phyloP scores from a whole-genome alignment of 257 asterid genomes.

The Lavandula angustifolia region DNA sequence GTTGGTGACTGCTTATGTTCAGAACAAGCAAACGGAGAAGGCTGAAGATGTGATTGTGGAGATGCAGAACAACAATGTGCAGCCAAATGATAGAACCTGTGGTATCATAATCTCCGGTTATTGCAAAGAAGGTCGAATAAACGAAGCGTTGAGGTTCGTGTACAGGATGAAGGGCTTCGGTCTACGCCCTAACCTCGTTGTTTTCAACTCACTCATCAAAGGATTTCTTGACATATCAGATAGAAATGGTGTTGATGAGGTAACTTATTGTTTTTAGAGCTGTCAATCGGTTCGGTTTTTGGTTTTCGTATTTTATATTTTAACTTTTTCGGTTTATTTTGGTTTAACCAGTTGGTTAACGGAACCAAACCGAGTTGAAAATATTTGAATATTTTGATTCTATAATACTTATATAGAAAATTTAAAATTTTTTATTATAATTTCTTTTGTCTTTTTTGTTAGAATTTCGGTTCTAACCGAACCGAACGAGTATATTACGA shows the following conservation, averaged over 20 bases:
- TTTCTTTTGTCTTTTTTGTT: no score
- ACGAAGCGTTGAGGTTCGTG: constrained; percentile 61
- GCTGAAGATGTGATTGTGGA: constrained; percentile 56
- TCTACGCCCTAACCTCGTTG: constrained; percentile 51
- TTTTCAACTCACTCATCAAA: constrained; percentile 69
- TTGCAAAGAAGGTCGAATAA: constrained; percentile 61
- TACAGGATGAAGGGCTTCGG: constrained; percentile 62
- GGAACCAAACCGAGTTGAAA: no score
- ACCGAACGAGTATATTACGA: no score
- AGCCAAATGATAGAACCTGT: constrained; percentile 65
- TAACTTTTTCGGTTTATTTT: no score
- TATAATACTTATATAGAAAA: no score
- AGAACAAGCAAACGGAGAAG: constrained; percentile 45
- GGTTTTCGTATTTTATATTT: no score
- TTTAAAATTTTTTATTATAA: no score
- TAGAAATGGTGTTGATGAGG: constrained; percentile 63
- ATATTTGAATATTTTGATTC: no score
- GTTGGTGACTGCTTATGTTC: constrained; percentile 55
- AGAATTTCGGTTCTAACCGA: no score
- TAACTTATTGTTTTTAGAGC: constrained; percentile 24
- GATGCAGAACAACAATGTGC: constrained; percentile 56
- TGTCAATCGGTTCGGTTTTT: no score
- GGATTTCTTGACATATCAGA: constrained; percentile 56
- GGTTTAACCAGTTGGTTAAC: no score
- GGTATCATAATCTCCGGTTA: constrained; percentile 64